phyloP scores from a whole-genome alignment of 495 filamentous ascomycete species.

The Aspergillus avenaceus region DNA sequence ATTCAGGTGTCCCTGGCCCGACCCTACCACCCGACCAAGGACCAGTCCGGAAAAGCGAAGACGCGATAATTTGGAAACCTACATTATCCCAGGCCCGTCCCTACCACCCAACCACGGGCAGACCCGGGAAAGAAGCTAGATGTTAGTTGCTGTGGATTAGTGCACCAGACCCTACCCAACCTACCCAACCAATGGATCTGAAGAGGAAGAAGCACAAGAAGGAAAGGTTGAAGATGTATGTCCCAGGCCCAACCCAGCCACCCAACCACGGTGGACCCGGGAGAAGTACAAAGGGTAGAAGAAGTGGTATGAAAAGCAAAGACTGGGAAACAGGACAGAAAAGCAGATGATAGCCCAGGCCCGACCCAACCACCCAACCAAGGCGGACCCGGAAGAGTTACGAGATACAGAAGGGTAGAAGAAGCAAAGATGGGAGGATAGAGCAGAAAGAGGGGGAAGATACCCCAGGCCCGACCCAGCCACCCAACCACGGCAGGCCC shows the following conservation, averaged over 20 bases:
- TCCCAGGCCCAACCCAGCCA: too few species aligned
- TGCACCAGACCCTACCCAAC: background rate
- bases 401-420: too few species aligned
- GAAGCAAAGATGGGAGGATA: background rate
- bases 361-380: slow-evolving; percentile 6
- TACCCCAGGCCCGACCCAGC: slow-evolving; percentile 2
- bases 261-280: too few species aligned
- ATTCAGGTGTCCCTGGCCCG: slow-evolving; percentile 5
- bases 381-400: background rate
- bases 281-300: too few species aligned
- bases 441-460: too few species aligned
- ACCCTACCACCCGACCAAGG: slow-evolving; percentile 5
- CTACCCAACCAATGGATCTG: background rate
- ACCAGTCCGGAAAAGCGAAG: background rate
- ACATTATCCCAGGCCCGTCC: slow-evolving; percentile 2
- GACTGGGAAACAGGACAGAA: background rate
- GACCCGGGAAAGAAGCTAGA: background rate
- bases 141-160: background rate
- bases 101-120: slow-evolving; percentile 5
- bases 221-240: too few species aligned
- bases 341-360: background rate
- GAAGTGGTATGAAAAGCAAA: too few species aligned
- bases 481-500: background rate
- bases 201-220: too few species aligned
- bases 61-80: background rate